Conservation (phyloP, 129 eudicot species). For the Centaurea solstitialis region DNA sequence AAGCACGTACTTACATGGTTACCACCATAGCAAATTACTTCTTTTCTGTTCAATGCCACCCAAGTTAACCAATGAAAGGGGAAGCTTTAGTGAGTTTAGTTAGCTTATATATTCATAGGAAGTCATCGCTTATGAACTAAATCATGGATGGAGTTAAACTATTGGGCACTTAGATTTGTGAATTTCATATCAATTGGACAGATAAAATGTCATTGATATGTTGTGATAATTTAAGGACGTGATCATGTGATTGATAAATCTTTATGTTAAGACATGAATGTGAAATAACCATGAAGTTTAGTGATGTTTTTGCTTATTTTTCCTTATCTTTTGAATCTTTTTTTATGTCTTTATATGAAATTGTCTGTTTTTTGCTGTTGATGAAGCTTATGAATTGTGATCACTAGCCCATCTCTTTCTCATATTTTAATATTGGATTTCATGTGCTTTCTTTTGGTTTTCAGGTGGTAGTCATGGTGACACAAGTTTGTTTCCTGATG, state of each 20-base stretch:
- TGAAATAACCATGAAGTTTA: not conserved
- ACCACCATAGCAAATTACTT: no score
- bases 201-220: not conserved
- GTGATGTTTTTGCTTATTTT: not conserved
- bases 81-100: not conserved
- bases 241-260: not conserved
- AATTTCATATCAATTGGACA: not conserved
- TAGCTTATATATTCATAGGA: not conserved
- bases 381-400: constrained; percentile 10
- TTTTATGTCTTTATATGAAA: not conserved
- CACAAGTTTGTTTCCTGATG: constrained; percentile 76
- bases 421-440: not conserved
- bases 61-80: not conserved
- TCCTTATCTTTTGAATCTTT: not conserved
- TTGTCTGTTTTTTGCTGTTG: not conserved
- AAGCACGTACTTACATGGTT: not conserved
- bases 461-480: constrained; percentile 78
- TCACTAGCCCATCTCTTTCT: not conserved
- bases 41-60: not conserved
- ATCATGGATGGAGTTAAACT: not conserved
- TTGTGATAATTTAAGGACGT: not conserved
- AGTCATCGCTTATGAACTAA: not conserved
- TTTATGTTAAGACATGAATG: not conserved
- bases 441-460: not conserved
- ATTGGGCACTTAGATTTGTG: not conserved